Conservation (phyloP, 176 grass and related monocot species). For the Melocanna baccifera region DNA sequence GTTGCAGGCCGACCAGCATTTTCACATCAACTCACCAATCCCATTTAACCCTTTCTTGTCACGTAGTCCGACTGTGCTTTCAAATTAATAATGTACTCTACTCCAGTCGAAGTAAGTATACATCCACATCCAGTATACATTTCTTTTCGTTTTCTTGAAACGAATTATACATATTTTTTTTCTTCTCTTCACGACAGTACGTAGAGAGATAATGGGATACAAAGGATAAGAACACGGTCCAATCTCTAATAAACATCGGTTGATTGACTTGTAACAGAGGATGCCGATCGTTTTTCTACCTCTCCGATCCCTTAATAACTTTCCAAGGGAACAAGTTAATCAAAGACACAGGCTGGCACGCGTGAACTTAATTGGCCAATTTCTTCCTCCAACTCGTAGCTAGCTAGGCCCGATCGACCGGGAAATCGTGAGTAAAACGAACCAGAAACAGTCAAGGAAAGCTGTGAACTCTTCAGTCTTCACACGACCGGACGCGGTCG, state of each 20-base stretch:
- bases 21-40: not conserved
- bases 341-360: not conserved
- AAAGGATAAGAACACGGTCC: not conserved
- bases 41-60: not conserved
- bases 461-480: not conserved
- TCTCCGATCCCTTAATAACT: not conserved
- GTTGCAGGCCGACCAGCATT: not conserved
- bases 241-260: not conserved
- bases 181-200: not conserved
- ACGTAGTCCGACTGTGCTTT: not conserved
- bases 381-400: not conserved
- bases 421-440: not conserved
- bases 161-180: not conserved
- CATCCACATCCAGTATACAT: not conserved
- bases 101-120: not conserved
- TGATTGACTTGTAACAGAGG: not conserved
- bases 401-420: not conserved
- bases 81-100: not conserved
- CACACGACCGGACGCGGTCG: not conserved
- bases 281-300: not conserved
- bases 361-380: not conserved
- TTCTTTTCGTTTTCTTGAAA: too few species aligned
- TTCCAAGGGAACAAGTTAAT: not conserved
- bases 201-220: not conserved
- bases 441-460: too few species aligned